Conservation (phyloP, 305 asterid genomes). For the Fraxinus latifolia region DNA sequence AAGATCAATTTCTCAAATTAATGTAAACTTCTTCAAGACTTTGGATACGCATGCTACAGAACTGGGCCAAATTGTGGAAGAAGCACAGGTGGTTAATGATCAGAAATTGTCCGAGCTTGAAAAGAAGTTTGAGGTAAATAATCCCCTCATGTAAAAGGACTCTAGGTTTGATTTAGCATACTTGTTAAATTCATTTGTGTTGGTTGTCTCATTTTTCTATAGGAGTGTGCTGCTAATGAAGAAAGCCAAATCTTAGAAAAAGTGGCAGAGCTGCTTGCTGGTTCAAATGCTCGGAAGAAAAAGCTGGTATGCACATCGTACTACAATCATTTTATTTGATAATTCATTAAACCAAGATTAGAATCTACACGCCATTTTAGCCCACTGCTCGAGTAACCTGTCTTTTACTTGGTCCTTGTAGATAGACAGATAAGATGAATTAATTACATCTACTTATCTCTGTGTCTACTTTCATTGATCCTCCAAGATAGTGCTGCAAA, state of each 20-base stretch:
- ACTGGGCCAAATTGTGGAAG: conserved; percentile 65
- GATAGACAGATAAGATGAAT: background rate
- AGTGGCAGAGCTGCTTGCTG: conserved; percentile 66
- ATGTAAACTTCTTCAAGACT: conserved; percentile 43
- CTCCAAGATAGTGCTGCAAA: background rate
- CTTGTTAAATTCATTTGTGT: background rate
- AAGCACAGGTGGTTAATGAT: conserved; percentile 50
- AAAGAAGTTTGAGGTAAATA: conserved; percentile 61
- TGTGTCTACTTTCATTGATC: background rate
- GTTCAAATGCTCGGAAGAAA: conserved; percentile 71
- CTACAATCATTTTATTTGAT: background rate
- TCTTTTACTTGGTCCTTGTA: background rate
- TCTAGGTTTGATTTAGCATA: background rate
- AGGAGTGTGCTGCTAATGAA: conserved; percentile 76
- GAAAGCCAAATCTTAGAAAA: conserved; percentile 63
- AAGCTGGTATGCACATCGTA: conserved; percentile 44
- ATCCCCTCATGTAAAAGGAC: background rate
- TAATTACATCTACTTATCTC: background rate
- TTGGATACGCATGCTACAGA: conserved; percentile 50
- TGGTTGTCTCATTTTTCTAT: conserved; percentile 13
- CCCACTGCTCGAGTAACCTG: background rate
- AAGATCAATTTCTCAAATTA: conserved; percentile 38
- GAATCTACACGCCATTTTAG: background rate
- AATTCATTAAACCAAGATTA: background rate
- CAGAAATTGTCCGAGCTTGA: conserved; percentile 58